These are phyloP conservation scores for Passalora sequoiae DNA, from an alignment of 2,329 filamentous ascomycete genomes.

Conservation along the genomic window DNA sequence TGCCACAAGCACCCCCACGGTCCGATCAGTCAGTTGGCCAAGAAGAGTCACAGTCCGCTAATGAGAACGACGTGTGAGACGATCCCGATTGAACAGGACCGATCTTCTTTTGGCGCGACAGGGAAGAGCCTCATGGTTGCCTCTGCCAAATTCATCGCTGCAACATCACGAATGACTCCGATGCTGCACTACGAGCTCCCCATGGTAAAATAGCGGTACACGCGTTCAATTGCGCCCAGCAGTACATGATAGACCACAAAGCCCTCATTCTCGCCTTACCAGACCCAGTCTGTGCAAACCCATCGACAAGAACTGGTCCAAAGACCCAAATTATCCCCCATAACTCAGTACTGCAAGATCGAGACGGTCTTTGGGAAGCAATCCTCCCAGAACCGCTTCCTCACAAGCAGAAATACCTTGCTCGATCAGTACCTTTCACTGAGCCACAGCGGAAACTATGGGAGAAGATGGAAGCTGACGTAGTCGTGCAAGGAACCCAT, in stretches of 20 bases:
- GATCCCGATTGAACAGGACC: slow-evolving; percentile 12
- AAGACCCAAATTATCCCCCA: background rate
- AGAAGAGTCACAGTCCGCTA: background rate
- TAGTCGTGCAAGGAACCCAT: slow-evolving; percentile 55
- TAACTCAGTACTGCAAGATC: background rate
- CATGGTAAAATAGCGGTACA: slow-evolving; percentile 22
- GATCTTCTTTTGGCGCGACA: slow-evolving; percentile 36
- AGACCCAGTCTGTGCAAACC: slow-evolving; percentile 3
- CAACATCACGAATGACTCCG: slow-evolving; percentile 40
- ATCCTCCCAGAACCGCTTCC: background rate
- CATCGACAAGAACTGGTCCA: background rate
- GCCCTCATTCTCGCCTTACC: slow-evolving; percentile 46
- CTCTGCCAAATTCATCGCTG: slow-evolving; percentile 58
- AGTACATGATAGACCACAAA: slow-evolving; percentile 47
- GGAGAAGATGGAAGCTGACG: background rate
- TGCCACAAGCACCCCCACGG: background rate
- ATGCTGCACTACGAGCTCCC: background rate
- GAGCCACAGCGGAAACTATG: slow-evolving; percentile 39
- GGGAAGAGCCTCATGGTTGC: slow-evolving; percentile 47
- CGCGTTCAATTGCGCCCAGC: slow-evolving; percentile 37
- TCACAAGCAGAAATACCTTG: background rate
- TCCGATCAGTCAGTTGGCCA: background rate
- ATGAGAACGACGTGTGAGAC: background rate
- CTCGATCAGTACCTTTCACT: background rate
- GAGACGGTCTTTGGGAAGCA: background rate